Conservation (phyloP, 2,329 filamentous ascomycete genomes). For the Cytospora paraplurivora region DNA sequence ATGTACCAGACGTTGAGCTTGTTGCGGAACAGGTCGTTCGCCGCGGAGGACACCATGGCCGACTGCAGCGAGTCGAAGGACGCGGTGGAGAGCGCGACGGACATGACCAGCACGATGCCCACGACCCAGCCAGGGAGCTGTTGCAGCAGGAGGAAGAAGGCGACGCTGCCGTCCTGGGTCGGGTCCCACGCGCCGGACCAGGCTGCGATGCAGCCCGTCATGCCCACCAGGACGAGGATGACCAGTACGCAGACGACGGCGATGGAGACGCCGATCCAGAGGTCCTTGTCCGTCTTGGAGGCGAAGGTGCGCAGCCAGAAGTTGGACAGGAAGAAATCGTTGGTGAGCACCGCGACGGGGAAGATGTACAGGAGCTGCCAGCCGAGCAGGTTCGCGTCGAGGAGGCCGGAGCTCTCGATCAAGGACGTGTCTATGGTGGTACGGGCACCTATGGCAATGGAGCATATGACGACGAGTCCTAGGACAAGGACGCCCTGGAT, state of each 20-base stretch:
- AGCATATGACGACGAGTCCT: slow-evolving; percentile 71
- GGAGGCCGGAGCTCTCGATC: slow-evolving; percentile 68
- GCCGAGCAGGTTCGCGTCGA: slow-evolving; percentile 70
- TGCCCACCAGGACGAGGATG: slow-evolving; percentile 73
- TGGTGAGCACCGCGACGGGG: slow-evolving; percentile 77
- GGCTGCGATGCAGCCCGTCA: slow-evolving; percentile 71
- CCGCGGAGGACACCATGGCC: slow-evolving; percentile 82
- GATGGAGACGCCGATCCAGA: slow-evolving; percentile 72
- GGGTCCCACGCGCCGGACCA: slow-evolving; percentile 74
- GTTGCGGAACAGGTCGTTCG: slow-evolving; percentile 85
- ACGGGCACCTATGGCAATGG: slow-evolving; percentile 76
- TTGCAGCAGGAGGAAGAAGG: slow-evolving; percentile 75
- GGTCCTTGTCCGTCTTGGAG: slow-evolving; percentile 75
- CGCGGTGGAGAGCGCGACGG: slow-evolving; percentile 73
- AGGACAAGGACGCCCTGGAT: slow-evolving; percentile 80
- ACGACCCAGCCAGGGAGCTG: slow-evolving; percentile 79
- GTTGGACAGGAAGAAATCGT: slow-evolving; percentile 83
- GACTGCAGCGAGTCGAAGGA: slow-evolving; percentile 81
- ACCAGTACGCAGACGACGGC: slow-evolving; percentile 66
- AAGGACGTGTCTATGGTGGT: slow-evolving; percentile 70
- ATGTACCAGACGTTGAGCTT: slow-evolving; percentile 75
- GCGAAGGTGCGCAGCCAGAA: slow-evolving; percentile 87
- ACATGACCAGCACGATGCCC: slow-evolving; percentile 79
- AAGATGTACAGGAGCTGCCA: slow-evolving; percentile 88
- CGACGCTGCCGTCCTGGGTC: slow-evolving; percentile 62